phyloP scores from a whole-genome alignment of 768 basidiomycete genomes.

The Tulasnella sp. region DNA sequence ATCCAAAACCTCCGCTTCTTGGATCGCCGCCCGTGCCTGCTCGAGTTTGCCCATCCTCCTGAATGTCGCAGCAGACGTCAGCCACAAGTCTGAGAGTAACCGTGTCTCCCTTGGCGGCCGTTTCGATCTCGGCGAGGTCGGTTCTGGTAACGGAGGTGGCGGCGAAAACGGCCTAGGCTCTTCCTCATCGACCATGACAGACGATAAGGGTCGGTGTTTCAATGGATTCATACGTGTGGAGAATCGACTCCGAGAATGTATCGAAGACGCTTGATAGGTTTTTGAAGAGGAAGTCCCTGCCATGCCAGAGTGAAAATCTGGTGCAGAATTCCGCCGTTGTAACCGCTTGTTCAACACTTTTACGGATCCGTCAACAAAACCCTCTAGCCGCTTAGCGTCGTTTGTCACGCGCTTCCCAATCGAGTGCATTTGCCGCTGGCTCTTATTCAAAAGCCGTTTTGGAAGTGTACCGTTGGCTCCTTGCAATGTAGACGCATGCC shows the following conservation, averaged over 20 bases:
- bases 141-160: slow-evolving; percentile 35
- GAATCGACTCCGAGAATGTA: slow-evolving; percentile 55
- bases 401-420: slow-evolving; percentile 9
- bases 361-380: slow-evolving; percentile 7
- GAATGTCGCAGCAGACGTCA: slow-evolving; percentile 91
- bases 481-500: too few species aligned
- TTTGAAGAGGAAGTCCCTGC: slow-evolving; percentile 32
- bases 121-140: slow-evolving; percentile 28
- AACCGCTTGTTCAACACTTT: slow-evolving; percentile 24
- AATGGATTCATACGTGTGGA: slow-evolving; percentile 1
- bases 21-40: slow-evolving; percentile 81
- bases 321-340: slow-evolving; percentile 55
- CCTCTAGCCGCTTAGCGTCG: slow-evolving; percentile 7
- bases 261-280: slow-evolving; percentile 68
- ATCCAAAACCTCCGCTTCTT: slow-evolving; percentile 87
- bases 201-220: neutral
- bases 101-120: slow-evolving; percentile 46
- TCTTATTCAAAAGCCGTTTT: slow-evolving; percentile 12
- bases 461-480: neutral
- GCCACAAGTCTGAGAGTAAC: slow-evolving; percentile 78
- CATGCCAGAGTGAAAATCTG: slow-evolving; percentile 66
- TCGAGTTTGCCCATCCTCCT: slow-evolving; percentile 81
- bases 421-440: slow-evolving; percentile 16
- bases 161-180: slow-evolving; percentile 21
- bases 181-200: slow-evolving; percentile 6